Percentiles rank a stretch among this genome's conserved stretches.
Conservation (phyloP, 2,329 filamentous ascomycete genomes). For the Sporothrix curviconia region DNA sequence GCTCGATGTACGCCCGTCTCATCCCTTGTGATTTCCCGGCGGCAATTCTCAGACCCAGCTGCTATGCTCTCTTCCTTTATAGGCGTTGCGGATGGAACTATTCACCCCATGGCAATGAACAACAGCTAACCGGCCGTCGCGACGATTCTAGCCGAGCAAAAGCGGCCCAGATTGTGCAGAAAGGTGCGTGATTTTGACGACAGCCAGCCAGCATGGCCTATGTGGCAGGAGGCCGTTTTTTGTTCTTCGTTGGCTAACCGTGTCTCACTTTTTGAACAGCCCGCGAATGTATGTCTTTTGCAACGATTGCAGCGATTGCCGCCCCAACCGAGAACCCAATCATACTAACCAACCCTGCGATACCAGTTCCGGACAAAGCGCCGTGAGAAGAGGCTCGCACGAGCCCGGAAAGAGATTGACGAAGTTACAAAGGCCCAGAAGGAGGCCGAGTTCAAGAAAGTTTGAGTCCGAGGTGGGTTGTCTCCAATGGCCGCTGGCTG, state of each 20-base stretch:
- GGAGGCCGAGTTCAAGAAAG: slow-evolving; percentile 89
- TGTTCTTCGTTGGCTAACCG: too few species aligned
- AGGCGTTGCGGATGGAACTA: background rate
- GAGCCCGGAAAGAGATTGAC: slow-evolving; percentile 97
- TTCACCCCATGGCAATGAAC: background rate
- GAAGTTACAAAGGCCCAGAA: slow-evolving; percentile 83
- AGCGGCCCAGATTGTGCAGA: slow-evolving; percentile 97
- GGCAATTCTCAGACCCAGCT: background rate
- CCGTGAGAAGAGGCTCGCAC: slow-evolving; percentile 89
- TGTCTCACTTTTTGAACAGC: too few species aligned
- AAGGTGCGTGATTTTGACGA: slow-evolving; percentile 52
- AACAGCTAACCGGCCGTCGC: background rate
- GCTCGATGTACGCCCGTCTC: slow-evolving; percentile 69
- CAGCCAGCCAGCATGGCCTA: background rate
- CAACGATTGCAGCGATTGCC: too few species aligned
- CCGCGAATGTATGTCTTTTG: slow-evolving; percentile 84
- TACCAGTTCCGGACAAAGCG: slow-evolving; percentile 96
- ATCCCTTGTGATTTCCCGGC: background rate
- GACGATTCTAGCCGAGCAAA: too few species aligned
- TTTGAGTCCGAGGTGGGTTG: slow-evolving; percentile 66
- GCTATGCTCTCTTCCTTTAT: background rate
- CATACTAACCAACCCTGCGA: too few species aligned
- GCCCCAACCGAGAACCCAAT: too few species aligned
- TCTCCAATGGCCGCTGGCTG: background rate
- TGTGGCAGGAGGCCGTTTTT: too few species aligned